Base-by-base conservation (phyloP, 768 basidiomycete species). In the Clavulina sp. region DNA sequence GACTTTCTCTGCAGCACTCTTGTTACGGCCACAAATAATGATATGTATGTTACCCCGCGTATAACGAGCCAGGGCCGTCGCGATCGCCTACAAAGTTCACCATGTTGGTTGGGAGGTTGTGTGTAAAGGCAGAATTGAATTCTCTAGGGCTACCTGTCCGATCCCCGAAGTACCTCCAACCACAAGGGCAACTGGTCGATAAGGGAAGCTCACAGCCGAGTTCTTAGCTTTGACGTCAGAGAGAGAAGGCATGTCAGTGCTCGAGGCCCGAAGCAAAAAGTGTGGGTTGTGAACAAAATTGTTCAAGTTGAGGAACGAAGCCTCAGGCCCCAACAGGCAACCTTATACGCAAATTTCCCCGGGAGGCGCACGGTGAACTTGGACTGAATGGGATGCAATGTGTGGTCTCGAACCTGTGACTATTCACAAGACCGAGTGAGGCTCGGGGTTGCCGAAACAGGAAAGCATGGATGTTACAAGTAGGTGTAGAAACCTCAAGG, bases 1-100 rank as follows among this genome's bases (percentile, higher is more conserved):
- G 52, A 60, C 54, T 16, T 49, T 13, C 4, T 57, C 50, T 6
- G 59, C 58, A 36, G 44, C 50, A 5, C 43, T 48, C 32, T 56
- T 34, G 48, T 52, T 58, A 24, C 58, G 51, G 2, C 59, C 59
- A 6, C 51, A 28, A 24, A 60, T 55, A 16, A 59, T 29, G 29
- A 60, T 56, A 52, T 60, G 56, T 23, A 48, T 54, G 30, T 53
- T 43, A 31, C 55, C 55, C 43, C 50, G 28, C 3, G 55, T 54
- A 28, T 54, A 34, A 7, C 40, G 56, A 38, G 55, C 55, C 32
- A 56, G 50, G 9, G 48, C 53, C 23, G 49, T 47, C n/a, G 44
- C 55, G 16, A 38, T 54, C 9, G 41, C 55, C 52, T 54, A 28
- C 13, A 26, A 24, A 9, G 43, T 46, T 13, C 9, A 24, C 43